These are phyloP conservation scores for Cercospora nicotianae DNA, from an alignment of 2,329 filamentous ascomycete species.

Conservation along the genomic window DNA sequence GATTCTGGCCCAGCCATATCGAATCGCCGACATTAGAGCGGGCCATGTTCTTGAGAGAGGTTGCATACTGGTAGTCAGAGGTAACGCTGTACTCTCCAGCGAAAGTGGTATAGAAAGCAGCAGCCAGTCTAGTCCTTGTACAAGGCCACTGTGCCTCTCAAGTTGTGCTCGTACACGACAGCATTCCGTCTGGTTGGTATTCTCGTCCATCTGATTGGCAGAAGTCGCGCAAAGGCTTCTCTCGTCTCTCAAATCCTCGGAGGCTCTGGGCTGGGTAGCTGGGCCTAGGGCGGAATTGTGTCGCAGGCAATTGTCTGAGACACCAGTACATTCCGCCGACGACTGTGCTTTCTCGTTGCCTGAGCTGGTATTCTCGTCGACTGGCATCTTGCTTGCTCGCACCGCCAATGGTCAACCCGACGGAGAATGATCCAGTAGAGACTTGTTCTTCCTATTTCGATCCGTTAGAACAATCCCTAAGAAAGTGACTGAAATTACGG, in stretches of 20 bases:
- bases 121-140: not conserved
- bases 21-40: not conserved
- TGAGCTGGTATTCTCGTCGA: not conserved
- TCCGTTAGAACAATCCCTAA: not conserved
- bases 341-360: not conserved
- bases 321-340: not conserved
- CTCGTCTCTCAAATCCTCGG: not conserved
- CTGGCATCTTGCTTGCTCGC: not conserved
- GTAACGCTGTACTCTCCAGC: not conserved
- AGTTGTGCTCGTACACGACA: not conserved
- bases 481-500: not conserved
- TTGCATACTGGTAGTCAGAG: not conserved
- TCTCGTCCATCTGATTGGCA: not conserved
- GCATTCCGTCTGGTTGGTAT: not conserved
- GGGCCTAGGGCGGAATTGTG: not conserved
- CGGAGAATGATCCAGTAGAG: not conserved
- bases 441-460: not conserved
- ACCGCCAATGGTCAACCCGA: not conserved
- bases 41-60: too few relatives aligned
- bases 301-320: not conserved
- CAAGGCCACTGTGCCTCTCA: not conserved
- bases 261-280: not conserved
- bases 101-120: not conserved
- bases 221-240: not conserved
- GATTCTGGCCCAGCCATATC: not conserved